These are phyloP conservation scores for Paecilomyces variotii DNA, from an alignment of 2,329 filamentous ascomycete species.

Conservation along the genomic window DNA sequence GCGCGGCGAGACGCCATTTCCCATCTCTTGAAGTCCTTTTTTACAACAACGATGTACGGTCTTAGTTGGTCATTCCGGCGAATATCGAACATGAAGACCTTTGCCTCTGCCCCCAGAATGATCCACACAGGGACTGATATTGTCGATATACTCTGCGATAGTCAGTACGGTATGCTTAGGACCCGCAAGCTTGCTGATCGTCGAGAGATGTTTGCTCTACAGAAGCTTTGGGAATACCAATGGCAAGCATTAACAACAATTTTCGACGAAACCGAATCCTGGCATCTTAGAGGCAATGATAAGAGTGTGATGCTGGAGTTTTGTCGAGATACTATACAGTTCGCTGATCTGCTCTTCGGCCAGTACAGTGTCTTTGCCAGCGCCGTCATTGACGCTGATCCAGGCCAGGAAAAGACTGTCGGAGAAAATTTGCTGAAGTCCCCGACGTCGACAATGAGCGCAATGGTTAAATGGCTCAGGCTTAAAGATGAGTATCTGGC, in stretches of 20 bases:
- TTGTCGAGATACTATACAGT: conserved; percentile 89
- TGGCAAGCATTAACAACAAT: conserved; percentile 77
- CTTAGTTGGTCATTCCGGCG: conserved; percentile 50
- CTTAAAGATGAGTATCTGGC: conserved; percentile 82
- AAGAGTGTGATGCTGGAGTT: conserved; percentile 81
- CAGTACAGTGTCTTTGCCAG: conserved; percentile 77
- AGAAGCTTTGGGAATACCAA: conserved; percentile 73
- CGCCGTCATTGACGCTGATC: conserved; percentile 48
- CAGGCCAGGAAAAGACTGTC: conserved; percentile 27
- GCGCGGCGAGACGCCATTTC: conserved; percentile 53
- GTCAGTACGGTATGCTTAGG: conserved; percentile 55
- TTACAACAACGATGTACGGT: conserved; percentile 48
- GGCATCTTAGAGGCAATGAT: conserved; percentile 63
- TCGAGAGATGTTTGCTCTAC: conserved; percentile 57
- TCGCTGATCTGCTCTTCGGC: conserved; percentile 76
- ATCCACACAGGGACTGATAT: conserved; percentile 56
- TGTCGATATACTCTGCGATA: conserved; percentile 56
- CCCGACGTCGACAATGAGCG: conserved; percentile 57
- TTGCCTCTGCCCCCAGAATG: conserved; percentile 52
- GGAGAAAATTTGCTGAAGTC: conserved; percentile 54
- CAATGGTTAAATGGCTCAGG: conserved; percentile 78
- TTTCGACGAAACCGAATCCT: conserved; percentile 73
- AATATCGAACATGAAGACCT: conserved; percentile 49
- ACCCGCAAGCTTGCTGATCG: conserved; percentile 47
- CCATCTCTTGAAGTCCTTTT: conserved; percentile 51